phyloP scores from a whole-genome alignment of 352 stramenopile genomes.

The Peronospora farinosa region DNA sequence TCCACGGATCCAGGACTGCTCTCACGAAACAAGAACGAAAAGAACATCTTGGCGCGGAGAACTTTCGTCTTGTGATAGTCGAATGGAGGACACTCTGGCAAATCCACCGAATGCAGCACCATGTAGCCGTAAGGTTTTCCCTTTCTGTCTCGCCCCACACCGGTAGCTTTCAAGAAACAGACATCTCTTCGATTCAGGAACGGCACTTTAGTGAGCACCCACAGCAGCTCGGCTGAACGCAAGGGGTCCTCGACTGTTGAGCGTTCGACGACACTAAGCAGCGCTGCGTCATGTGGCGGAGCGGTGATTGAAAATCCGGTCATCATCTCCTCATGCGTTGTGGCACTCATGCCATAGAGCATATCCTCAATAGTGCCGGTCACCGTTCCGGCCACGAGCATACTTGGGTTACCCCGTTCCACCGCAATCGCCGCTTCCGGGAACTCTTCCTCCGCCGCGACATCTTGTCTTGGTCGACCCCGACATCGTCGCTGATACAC shows the following conservation, averaged over 20 bases:
- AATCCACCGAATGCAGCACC: constrained; percentile 34
- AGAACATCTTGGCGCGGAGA: constrained; percentile 28
- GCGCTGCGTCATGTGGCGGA: constrained; percentile 20
- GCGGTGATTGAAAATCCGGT: constrained; percentile 27
- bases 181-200: constrained; percentile 33
- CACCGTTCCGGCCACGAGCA: constrained; percentile 33
- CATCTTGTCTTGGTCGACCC: constrained; percentile 18
- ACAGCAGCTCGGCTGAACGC: constrained; percentile 36
- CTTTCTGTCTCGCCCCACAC: constrained; percentile 24
- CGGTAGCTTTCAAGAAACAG: constrained; percentile 39
- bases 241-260: constrained; percentile 31
- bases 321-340: constrained; percentile 29
- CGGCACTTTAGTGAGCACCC: constrained; percentile 32
- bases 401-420: constrained; percentile 26
- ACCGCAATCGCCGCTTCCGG: constrained; percentile 16
- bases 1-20: constrained; percentile 24
- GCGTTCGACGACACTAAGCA: constrained; percentile 31
- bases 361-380: constrained; percentile 34
- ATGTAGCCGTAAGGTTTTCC: constrained; percentile 38
- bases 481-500: constrained; percentile 31
- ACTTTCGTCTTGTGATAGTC: constrained; percentile 19
- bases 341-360: constrained; percentile 35
- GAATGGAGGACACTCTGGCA: constrained; percentile 32
- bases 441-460: constrained; percentile 24
- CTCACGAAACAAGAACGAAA: constrained; percentile 36